Evolutionary conservation across 495 filamentous ascomycete species (phyloP).

Genomic region (Xylaria venustula): DNA sequence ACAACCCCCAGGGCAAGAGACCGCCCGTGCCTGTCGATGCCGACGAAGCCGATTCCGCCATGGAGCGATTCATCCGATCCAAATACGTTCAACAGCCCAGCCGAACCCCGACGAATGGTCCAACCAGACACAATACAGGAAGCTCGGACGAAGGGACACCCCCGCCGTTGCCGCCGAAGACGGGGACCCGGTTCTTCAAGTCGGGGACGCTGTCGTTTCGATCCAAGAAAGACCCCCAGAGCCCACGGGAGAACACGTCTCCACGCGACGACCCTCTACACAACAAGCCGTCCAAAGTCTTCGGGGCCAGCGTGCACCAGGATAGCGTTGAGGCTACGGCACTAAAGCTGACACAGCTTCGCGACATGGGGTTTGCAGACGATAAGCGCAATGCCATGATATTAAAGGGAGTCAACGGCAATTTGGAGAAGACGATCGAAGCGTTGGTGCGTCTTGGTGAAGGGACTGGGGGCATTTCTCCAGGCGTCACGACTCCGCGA

Average conservation of each 20-base stretch:
- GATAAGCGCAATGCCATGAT: slow-evolving; percentile 76
- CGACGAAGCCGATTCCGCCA: slow-evolving; percentile 86
- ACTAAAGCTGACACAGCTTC: slow-evolving; percentile 70
- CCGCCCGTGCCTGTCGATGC: slow-evolving; percentile 81
- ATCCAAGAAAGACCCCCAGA: slow-evolving; percentile 41
- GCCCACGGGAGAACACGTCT: slow-evolving; percentile 24
- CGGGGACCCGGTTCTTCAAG: slow-evolving; percentile 72
- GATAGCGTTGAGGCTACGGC: slow-evolving; percentile 47
- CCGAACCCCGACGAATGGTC: slow-evolving; percentile 24
- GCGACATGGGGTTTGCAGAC: slow-evolving; percentile 91
- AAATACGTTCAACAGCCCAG: slow-evolving; percentile 70
- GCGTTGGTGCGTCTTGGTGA: slow-evolving; percentile 79
- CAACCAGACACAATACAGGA: slow-evolving; percentile 41
- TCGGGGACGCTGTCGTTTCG: slow-evolving; percentile 70
- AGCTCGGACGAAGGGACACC: slow-evolving; percentile 58
- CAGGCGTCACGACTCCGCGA: slow-evolving; percentile 28
- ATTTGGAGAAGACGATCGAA: slow-evolving; percentile 81
- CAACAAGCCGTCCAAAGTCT: slow-evolving; percentile 62
- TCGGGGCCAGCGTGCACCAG: slow-evolving; percentile 61
- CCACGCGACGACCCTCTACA: slow-evolving; percentile 31
- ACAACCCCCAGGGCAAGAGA: slow-evolving; percentile 79
- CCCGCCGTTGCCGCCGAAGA: slow-evolving; percentile 83
- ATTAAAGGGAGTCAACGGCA: slow-evolving; percentile 75
- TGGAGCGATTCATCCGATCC: slow-evolving; percentile 91
- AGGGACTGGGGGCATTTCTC: slow-evolving; percentile 42